phyloP scores from a whole-genome alignment of 2,329 filamentous ascomycete genomes.

The Gaeumannomyces sp. region DNA sequence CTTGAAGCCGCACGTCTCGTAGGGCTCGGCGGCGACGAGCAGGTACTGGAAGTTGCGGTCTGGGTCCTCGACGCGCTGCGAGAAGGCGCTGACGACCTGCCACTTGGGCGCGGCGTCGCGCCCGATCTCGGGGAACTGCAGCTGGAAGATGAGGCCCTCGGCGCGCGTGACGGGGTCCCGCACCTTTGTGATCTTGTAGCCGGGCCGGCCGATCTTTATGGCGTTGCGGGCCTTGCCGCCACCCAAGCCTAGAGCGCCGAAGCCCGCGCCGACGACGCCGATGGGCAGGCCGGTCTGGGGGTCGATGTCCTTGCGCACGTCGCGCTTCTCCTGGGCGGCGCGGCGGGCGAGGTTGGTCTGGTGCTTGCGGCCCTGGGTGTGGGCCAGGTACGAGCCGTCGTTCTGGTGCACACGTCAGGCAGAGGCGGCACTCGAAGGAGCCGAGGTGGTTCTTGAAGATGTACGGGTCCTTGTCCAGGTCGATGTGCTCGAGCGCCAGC shows the following conservation, averaged over 20 bases:
- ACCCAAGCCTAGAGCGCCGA: slow-evolving; percentile 48
- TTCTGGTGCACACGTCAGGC: slow-evolving; percentile 97
- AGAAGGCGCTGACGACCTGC: slow-evolving; percentile 95
- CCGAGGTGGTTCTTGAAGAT: slow-evolving; percentile 99
- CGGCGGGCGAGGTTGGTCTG: slow-evolving; percentile 96
- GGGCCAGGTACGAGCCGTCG: slow-evolving; percentile 95
- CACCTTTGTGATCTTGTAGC: slow-evolving; percentile 97
- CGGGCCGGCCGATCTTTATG: slow-evolving; percentile 91
- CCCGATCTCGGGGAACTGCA: slow-evolving; percentile 89
- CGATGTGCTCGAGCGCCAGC: slow-evolving; percentile 96
- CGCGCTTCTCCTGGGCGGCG: slow-evolving; percentile 90
- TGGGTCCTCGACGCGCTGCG: slow-evolving; percentile 90
- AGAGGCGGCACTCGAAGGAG: slow-evolving; percentile 95
- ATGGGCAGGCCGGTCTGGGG: slow-evolving; percentile 64
- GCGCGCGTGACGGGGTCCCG: slow-evolving; percentile 84
- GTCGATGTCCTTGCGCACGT: slow-evolving; percentile 65
- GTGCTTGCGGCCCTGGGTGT: slow-evolving; percentile 97
- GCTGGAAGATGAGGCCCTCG: slow-evolving; percentile 87
- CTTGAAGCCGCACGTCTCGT: slow-evolving; percentile 97
- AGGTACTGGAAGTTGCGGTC: slow-evolving; percentile 95
- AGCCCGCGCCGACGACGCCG: slow-evolving; percentile 69
- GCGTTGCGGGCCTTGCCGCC: slow-evolving; percentile 62
- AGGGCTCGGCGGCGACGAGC: slow-evolving; percentile 90
- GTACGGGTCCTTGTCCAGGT: slow-evolving; percentile 98
- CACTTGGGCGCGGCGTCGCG: slow-evolving; percentile 72